Evolutionary conservation across 176 grass and related monocot species (phyloP), one percentile per base, ranked within the genome.

Genomic region (Aegilops umbellulata): DNA sequence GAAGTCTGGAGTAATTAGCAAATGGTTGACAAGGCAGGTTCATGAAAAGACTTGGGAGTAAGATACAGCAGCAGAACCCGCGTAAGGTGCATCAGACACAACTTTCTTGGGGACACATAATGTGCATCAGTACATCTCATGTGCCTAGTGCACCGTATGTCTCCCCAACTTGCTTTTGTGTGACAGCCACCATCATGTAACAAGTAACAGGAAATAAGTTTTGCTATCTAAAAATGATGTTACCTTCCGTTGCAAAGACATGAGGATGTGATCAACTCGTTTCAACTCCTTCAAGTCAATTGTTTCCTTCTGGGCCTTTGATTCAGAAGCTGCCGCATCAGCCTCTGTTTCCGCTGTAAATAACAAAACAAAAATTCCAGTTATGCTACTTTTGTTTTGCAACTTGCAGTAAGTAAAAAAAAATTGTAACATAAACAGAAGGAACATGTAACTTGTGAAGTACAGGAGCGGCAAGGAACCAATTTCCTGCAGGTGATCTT

Each of bases 251-350:
- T 90, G 90, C 79, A 99, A 92, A 49, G 90, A 77, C 64, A 78
- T 42, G 57, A 96, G 92, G 80, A 99, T 99, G 74, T 91, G 90
- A 88, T 99, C 93, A 27, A 99, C 87, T 87, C 97, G 83, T 88
- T 92, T 99, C 49, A 99, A 55, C 86, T 99, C 97, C 86, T 99
- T 99, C 16, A 96, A 68, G 51, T 99, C 87, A 46, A 99, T 90
- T 85, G 93, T 60, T 84, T 94, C 97, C 90, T 99, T 99, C 58
- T 88, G 85, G 16, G 66, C 74, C 84, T 94, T 99, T 22, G 77
- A 78, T 86, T 95, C 96, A 87, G 92, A 82, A 25, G 81, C 83
- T 53, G 65, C 60, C 20, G 77, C 86, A 86, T 96, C 94, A 85
- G 84, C 74, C 71, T 99, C 97, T 39, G 82, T 76, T 76, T 99